Base-by-base conservation (phyloP, 2,329 filamentous ascomycete genomes). In the Paecilomyces fulvus region DNA sequence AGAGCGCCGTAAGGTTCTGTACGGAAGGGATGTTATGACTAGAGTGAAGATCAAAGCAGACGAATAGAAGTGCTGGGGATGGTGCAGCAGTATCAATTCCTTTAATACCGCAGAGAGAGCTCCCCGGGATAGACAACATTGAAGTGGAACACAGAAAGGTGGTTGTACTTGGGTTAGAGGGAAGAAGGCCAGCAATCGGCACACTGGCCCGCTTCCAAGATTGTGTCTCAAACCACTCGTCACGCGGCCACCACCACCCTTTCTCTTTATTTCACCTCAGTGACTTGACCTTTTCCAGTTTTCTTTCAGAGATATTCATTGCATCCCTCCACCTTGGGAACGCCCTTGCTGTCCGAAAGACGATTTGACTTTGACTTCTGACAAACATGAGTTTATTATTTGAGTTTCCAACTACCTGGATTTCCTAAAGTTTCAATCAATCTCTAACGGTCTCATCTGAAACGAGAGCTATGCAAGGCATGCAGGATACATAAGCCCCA, bases 1-100 rank as follows among this genome's bases (percentile, higher is more conserved):
- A 9, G 61, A 61, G 51, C 55, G 56, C 7, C 54, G 58, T 48
- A 56, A 54, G 11, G 20, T 63, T 6, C 46, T 52, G 14, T 65
- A 66, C 54, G 61, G 60, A 12, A 48, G 49, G 7, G 48, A 23
- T 17, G 25, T 56, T 37, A 46, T n/a, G 30, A 48, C 53, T 25
- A 9, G 55, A 30, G 25, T 9, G 52, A 51, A 33, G 37, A 10
- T 9, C 14, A 8, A 20, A 9, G 10, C 30, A 11, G 30, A 49
- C 17, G 1, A 30, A 48, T 3, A 21, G 25, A 48, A 14, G 4
- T n/a, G 5, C 30, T 11, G 3, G 37, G 37, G 25, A 50, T 17
- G 11, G 51, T 46, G 23, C 25, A 52, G 20, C 31, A n/a, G 25
- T 20, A 14, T 9, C 14, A 8, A 43, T 43, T 17, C 21, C n/a